Conservation (phyloP, 495 filamentous ascomycete genomes). For the Pyrenula aspistea region DNA sequence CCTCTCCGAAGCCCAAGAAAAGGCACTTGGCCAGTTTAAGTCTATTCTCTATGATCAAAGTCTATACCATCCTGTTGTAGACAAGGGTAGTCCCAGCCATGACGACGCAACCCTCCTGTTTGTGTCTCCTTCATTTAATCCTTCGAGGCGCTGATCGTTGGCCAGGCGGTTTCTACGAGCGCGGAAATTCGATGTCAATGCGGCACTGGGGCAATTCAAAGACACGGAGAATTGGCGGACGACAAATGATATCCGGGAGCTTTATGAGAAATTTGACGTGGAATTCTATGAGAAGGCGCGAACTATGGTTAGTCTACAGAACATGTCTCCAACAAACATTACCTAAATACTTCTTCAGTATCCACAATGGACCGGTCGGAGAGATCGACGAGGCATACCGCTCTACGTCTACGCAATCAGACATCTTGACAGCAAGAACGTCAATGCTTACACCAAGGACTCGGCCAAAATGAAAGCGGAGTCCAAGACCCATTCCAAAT, state of each 20-base stretch:
- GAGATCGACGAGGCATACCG: constrained; percentile 79
- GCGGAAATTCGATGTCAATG: constrained; percentile 56
- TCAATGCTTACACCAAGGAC: constrained; percentile 58
- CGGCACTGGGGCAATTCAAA: constrained; percentile 73
- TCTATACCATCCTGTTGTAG: constrained; percentile 45
- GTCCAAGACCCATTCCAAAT: constrained; percentile 42
- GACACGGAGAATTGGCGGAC: constrained; percentile 82
- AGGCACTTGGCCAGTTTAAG: constrained; percentile 58
- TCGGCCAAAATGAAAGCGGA: constrained; percentile 41
- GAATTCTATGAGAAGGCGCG: constrained; percentile 71
- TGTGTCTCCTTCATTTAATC: too few species aligned
- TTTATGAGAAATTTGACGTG: constrained; percentile 70
- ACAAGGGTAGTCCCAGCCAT: constrained; percentile 43
- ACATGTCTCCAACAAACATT: not conserved
- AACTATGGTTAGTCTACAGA: constrained; percentile 45
- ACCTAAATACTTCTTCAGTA: constrained; percentile 38
- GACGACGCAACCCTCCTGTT: constrained; percentile 77
- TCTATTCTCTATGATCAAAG: constrained; percentile 45
- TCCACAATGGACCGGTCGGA: constrained; percentile 83
- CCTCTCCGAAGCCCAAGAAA: constrained; percentile 54
- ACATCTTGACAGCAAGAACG: constrained; percentile 67
- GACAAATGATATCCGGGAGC: constrained; percentile 57
- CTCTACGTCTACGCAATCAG: constrained; percentile 80
- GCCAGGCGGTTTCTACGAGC: constrained; percentile 69
- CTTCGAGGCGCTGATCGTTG: not conserved